These are phyloP conservation scores for Rubroshorea leprosula DNA, from an alignment of 345 rosid species.

Conservation along the genomic window DNA sequence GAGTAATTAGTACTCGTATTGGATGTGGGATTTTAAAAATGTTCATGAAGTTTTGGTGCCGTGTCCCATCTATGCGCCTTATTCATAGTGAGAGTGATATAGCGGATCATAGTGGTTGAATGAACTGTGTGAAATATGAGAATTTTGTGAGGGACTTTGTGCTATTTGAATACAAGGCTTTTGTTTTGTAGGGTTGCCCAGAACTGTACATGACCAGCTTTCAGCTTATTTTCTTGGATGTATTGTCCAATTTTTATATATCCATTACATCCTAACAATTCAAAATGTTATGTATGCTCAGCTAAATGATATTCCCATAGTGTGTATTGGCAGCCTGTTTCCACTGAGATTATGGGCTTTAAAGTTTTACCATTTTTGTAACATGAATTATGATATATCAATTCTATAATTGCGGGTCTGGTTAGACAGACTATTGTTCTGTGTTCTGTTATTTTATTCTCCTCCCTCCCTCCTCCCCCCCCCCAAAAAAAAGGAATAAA, in stretches of 20 bases:
- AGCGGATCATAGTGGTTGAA: background rate
- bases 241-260: background rate
- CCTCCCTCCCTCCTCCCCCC: background rate
- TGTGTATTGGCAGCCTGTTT: constrained; percentile 1
- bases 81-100: background rate
- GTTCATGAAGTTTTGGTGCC: background rate
- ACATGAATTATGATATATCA: background rate
- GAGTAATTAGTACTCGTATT: constrained; percentile 3
- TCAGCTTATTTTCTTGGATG: background rate
- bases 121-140: constrained; percentile 2
- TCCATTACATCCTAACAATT: background rate
- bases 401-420: background rate
- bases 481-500: background rate
- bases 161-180: background rate
- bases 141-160: no score
- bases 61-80: background rate
- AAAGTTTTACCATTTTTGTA: background rate
- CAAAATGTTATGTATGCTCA: background rate
- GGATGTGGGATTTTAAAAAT: constrained; percentile 6
- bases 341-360: constrained; percentile 1
- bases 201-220: background rate
- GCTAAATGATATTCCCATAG: background rate
- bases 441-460: background rate
- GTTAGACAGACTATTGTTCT: background rate
- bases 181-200: background rate